Evolutionary conservation across 129 eudicot genomes (phyloP), one percentile per base, ranked within the genome.

Genomic region (Flaveria bidentis): DNA sequence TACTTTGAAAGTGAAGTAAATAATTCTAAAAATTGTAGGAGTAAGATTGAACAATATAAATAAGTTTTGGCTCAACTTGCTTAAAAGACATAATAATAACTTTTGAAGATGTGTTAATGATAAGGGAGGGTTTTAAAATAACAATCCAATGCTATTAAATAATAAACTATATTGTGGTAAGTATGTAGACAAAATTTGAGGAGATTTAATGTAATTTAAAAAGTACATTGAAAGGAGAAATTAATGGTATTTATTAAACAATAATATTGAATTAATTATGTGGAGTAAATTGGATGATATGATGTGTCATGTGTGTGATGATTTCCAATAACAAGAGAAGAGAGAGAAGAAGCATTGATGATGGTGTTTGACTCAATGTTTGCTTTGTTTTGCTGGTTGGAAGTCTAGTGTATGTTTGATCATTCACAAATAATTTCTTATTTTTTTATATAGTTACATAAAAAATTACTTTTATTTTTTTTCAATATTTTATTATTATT

Each of bases 351-450:
- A 14, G 44, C 39, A 76, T 76, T 75, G 60, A 23, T 39, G 39
- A 61, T 71, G 72, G 50, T 78, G 68, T 78, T 78, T 78, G 82
- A 78, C 77, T 60, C 45, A 7, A 49, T 71, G n/a, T 17, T 71
- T 5, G 6, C 9, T 45, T 41, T 56, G n/a, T 20, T 15, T 52
- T 52, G 22, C 15, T 47, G 0, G 25, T 33, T 61, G 26, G 28
- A 42, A 23, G 58, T 60, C 20, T 72, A 0, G 33, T 1, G 15
- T 49, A 16, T 28, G 30, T 28, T 28, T 0, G 22, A 20, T 0
- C 22, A 20, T 20, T 20, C 22, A n/a, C n/a, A n/a, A n/a, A n/a
- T n/a, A n/a, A n/a, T n/a, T n/a, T n/a, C n/a, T n/a, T n/a, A n/a
- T n/a, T n/a, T n/a, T n/a, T n/a, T n/a, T n/a, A n/a, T n/a, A n/a